Conservation (phyloP, 176 grass and related monocot genomes). For the Rhipidocladum racemiflorum region DNA sequence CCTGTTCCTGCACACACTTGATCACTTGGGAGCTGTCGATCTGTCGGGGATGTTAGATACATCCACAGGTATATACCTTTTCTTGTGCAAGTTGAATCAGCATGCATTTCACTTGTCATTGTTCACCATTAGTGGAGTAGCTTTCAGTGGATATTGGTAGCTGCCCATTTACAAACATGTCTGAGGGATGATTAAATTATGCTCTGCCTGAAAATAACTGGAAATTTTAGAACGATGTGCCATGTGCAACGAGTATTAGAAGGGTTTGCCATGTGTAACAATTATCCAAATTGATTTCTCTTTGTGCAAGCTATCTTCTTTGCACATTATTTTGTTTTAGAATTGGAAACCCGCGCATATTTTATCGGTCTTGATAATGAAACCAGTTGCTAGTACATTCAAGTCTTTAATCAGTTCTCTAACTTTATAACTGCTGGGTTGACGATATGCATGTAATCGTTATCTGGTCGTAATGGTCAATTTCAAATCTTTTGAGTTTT, state of each 20-base stretch:
- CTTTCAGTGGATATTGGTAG: not conserved
- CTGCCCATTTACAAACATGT: not conserved
- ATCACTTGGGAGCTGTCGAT: not conserved
- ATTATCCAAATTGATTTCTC: not conserved
- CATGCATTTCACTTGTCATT: not conserved
- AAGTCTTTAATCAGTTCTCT: not conserved
- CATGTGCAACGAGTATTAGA: not conserved
- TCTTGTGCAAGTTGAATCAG: not conserved
- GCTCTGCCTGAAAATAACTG: slow-evolving; percentile 4
- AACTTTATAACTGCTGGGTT: not conserved
- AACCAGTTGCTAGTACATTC: not conserved
- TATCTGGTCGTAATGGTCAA: not conserved
- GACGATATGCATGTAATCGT: not conserved
- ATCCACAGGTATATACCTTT: not conserved
- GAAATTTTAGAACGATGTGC: not conserved
- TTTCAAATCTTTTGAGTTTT: not conserved
- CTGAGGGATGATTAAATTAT: not conserved
- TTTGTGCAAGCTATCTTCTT: not conserved
- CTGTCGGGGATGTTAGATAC: not conserved
- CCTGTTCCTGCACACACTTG: not conserved
- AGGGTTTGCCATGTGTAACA: not conserved
- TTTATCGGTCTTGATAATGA: not conserved
- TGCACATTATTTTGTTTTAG: not conserved
- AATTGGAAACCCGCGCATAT: not conserved
- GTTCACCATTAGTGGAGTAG: not conserved